Base-by-base conservation (phyloP, 1,139 yeast species). In the Blastobotrys aristatus region DNA sequence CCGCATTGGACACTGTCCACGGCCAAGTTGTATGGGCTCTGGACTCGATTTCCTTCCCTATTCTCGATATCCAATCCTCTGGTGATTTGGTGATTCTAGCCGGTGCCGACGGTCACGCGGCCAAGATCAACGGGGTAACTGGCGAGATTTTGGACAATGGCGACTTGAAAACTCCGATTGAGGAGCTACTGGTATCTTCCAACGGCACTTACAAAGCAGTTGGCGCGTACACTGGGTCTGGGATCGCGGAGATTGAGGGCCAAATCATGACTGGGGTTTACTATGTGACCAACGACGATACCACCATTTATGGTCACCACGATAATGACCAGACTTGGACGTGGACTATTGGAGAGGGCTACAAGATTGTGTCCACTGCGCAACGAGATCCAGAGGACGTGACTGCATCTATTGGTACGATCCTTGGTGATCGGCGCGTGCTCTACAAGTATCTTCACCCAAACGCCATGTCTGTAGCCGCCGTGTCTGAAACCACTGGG, bases 361-460 rank as follows among this genome's bases (percentile, higher is more conserved):
- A 71, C 51, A 51, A 60, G 14, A 62, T 79, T 37, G 61, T 72
- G 2, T 69, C 72, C 0, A 62, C 69, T 30, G 68, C 72, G 0
- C 43, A 64, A 2, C 69, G 77, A 47, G 68, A 69, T 42, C 74
- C 76, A 1, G 62, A 61, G 24, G 77, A 76, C 11, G 63, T 66
- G 17, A 73, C 81, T 2, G 78, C 83, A 0, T 82, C 84, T n/a
- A 66, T 83, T 44, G 97, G 95, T 13, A 75, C 79, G 33, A 76
- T 85, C 1, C 69, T 84, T 35, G 82, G 84, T 18, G 82, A 85
- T 58, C 76, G 88, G 59, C 73, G 82, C 1, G 94, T 89, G 0
- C 68, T 89, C 42, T 89, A 90, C 75, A 92, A 90, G 66, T 90
- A 86, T 63, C 70, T 90, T 53, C 77, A 86, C 59, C 94, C 90